phyloP scores from a whole-genome alignment of 306 rosid species.

The Bauhinia variegata region DNA sequence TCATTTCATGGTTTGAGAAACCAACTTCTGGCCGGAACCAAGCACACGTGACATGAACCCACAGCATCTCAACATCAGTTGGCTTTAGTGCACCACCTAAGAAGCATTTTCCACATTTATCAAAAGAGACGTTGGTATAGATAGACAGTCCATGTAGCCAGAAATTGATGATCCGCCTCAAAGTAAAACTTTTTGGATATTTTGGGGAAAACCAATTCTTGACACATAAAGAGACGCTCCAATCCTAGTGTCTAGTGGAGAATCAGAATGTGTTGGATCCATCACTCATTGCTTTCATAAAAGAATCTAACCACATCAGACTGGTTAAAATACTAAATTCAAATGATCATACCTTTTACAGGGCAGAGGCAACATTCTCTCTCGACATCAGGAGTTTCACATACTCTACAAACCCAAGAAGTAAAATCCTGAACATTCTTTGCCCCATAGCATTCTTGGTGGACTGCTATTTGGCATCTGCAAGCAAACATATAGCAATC shows the following conservation, averaged over 20 bases:
- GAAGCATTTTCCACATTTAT: slow-evolving; percentile 32
- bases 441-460: slow-evolving; percentile 98
- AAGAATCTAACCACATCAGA: slow-evolving; percentile 10
- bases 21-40: slow-evolving; percentile 90
- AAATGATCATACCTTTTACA: slow-evolving; percentile 66
- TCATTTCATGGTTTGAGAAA: slow-evolving; percentile 74
- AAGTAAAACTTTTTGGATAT: slow-evolving; percentile 11
- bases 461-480: slow-evolving; percentile 98
- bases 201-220: slow-evolving; percentile 21
- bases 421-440: slow-evolving; percentile 82
- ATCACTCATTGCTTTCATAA: slow-evolving; percentile 10
- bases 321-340: slow-evolving; percentile 34
- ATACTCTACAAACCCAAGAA: slow-evolving; percentile 98
- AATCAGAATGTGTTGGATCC: slow-evolving; percentile 22
- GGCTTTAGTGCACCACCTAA: slow-evolving; percentile 98
- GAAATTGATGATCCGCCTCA: slow-evolving; percentile 13
- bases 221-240: slow-evolving; percentile 11
- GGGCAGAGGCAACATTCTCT: slow-evolving; percentile 99
- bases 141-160: not conserved
- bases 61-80: slow-evolving; percentile 81
- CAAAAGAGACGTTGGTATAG: not conserved
- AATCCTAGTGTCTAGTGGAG: slow-evolving; percentile 18
- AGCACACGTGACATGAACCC: slow-evolving; percentile 97
- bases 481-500: slow-evolving; percentile 24
- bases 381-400: slow-evolving; percentile 83